A percentile compares a stretch with the other conserved stretches of the same genome.
Evolutionary conservation across 441 rosid species (phyloP).

Genomic region (Populus tomentosa): DNA sequence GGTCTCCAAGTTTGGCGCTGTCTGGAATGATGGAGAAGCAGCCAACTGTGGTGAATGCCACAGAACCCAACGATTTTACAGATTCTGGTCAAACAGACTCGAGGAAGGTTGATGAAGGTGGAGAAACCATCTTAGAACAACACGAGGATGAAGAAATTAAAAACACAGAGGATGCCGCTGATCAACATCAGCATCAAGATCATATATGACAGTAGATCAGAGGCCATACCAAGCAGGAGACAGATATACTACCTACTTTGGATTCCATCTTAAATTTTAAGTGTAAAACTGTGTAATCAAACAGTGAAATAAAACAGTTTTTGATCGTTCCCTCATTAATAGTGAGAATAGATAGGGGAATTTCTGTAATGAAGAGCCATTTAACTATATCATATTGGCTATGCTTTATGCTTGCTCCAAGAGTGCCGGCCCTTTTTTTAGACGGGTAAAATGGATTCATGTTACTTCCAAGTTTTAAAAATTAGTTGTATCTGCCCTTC

Average conservation of each 20-base stretch:
- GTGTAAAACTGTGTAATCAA: constrained; percentile 40
- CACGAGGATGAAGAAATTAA: constrained; percentile 34
- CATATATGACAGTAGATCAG: constrained; percentile 35
- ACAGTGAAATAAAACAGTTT: constrained; percentile 31
- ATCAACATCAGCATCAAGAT: constrained; percentile 33
- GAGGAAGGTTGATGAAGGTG: constrained; percentile 26
- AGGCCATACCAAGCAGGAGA: constrained; percentile 19
- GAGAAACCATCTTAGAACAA: constrained; percentile 35
- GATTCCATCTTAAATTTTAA: constrained; percentile 22
- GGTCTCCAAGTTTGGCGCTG: too few relatives aligned
- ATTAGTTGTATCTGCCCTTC: too few relatives aligned
- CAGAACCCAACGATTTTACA: constrained; percentile 47
- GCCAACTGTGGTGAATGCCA: constrained; percentile 45
- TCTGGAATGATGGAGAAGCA: constrained; percentile 71
- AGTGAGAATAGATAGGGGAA: constrained; percentile 17
- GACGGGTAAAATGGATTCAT: too few relatives aligned
- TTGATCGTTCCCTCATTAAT: neutral
- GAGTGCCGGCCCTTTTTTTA: neutral
- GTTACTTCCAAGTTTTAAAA: too few relatives aligned
- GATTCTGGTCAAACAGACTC: constrained; percentile 35
- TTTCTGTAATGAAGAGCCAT: neutral
- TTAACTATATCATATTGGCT: neutral
- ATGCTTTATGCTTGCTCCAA: neutral
- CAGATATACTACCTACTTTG: constrained; percentile 16
- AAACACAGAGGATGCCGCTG: constrained; percentile 37